These are phyloP conservation scores for Coffea humblotiana DNA, from an alignment of 305 asterid genomes.

Conservation along the genomic window DNA sequence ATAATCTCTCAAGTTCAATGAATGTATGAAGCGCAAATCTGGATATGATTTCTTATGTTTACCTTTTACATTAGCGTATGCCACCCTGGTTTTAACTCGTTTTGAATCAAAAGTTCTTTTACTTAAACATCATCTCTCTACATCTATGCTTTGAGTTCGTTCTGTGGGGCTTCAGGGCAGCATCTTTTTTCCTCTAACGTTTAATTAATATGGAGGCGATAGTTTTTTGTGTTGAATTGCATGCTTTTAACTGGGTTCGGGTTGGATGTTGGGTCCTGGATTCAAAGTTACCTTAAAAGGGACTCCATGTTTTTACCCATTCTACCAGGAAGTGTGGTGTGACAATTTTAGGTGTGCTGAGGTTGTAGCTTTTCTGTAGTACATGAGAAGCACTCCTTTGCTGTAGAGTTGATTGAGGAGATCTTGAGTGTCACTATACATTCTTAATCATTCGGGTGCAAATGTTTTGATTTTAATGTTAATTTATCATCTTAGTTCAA, in stretches of 20 bases:
- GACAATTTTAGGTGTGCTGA: not conserved
- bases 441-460: not conserved
- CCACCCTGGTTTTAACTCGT: not conserved
- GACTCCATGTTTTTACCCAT: not conserved
- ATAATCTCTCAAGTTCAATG: not conserved
- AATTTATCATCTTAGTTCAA: not conserved
- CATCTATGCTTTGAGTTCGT: not conserved
- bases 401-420: not conserved
- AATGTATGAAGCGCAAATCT: not conserved
- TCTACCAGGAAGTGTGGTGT: not conserved
- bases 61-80: not conserved
- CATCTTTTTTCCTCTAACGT: not conserved
- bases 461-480: not conserved
- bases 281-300: not conserved
- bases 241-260: not conserved
- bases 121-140: not conserved
- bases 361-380: not conserved
- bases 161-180: not conserved
- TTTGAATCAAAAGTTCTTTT: not conserved
- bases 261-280: not conserved
- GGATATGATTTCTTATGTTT: not conserved
- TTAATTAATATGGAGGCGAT: not conserved
- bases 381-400: not conserved
- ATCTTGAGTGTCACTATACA: not conserved
- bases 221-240: not conserved